These are phyloP conservation scores for Plasmopara halstedii DNA, from an alignment of 352 stramenopile species.

Conservation along the genomic window DNA sequence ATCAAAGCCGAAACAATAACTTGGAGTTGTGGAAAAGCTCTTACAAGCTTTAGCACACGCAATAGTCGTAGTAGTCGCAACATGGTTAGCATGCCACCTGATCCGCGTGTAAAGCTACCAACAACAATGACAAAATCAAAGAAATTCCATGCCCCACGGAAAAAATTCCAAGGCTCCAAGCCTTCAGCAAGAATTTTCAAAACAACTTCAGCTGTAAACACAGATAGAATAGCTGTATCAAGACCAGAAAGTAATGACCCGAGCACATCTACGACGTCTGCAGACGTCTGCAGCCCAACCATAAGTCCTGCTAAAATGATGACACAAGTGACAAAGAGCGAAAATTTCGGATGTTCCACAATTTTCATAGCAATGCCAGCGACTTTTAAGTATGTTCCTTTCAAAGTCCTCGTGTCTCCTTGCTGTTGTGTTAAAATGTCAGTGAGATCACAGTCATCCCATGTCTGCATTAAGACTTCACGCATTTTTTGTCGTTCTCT, in stretches of 20 bases:
- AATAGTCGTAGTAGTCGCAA: conserved; percentile 74
- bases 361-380: conserved; percentile 34
- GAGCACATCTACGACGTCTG: conserved; percentile 37
- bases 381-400: conserved; percentile 46
- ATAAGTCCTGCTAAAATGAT: conserved; percentile 69
- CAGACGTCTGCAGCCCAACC: conserved; percentile 74
- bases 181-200: conserved; percentile 76
- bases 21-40: conserved; percentile 78
- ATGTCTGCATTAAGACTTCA: conserved; percentile 64
- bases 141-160: conserved; percentile 65
- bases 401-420: conserved; percentile 36
- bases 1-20: conserved; percentile 89
- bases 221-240: conserved; percentile 58
- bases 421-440: conserved; percentile 48
- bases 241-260: conserved; percentile 36
- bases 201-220: conserved; percentile 72
- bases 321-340: conserved; percentile 66
- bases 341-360: conserved; percentile 50
- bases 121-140: conserved; percentile 85
- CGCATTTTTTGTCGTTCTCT: conserved; percentile 68
- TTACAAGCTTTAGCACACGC: conserved; percentile 83
- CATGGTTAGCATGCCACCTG: conserved; percentile 77
- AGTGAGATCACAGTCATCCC: conserved; percentile 65
- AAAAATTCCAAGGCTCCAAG: conserved; percentile 71
- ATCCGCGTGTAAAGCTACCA: conserved; percentile 53